phyloP scores from a whole-genome alignment of 768 basidiomycete genomes.

The Polyporus arcularius region DNA sequence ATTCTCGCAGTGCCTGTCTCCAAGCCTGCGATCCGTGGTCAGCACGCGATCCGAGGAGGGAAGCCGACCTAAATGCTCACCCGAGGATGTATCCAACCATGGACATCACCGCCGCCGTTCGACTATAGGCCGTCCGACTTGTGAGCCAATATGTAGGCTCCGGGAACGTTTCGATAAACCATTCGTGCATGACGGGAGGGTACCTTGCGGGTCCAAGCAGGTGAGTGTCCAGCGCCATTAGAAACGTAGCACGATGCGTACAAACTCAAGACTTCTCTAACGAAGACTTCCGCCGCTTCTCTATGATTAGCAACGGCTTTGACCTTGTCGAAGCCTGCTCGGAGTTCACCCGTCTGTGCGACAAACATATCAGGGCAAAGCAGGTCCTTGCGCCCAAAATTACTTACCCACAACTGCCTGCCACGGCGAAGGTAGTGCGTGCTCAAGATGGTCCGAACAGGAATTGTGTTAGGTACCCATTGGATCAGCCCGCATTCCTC shows the following conservation, averaged over 20 bases:
- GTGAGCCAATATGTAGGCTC: slow-evolving; percentile 95
- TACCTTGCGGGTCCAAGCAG: slow-evolving; percentile 44
- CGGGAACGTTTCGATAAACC: slow-evolving; percentile 97
- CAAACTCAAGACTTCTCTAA: slow-evolving; percentile 55
- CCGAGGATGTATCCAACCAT: slow-evolving; percentile 98
- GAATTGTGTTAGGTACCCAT: slow-evolving; percentile 95
- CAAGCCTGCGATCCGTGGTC: slow-evolving; percentile 57
- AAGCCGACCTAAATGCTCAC: slow-evolving; percentile 43
- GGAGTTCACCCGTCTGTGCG: slow-evolving; percentile 47
- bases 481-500: slow-evolving; percentile 98
- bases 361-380: neutral
- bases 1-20: slow-evolving; percentile 96
- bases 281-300: slow-evolving; percentile 54
- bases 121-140: slow-evolving; percentile 80
- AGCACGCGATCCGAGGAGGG: neutral
- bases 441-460: slow-evolving; percentile 73
- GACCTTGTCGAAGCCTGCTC: slow-evolving; percentile 47
- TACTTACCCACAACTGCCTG: slow-evolving; percentile 50
- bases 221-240: neutral
- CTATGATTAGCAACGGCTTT: slow-evolving; percentile 47
- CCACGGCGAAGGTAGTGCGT: slow-evolving; percentile 62
- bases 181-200: slow-evolving; percentile 91
- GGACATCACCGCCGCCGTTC: slow-evolving; percentile 95
- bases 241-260: slow-evolving; percentile 34
- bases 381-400: neutral